Base-by-base conservation (phyloP, 2,329 filamentous ascomycete species). In the Colletotrichum orbiculare region DNA sequence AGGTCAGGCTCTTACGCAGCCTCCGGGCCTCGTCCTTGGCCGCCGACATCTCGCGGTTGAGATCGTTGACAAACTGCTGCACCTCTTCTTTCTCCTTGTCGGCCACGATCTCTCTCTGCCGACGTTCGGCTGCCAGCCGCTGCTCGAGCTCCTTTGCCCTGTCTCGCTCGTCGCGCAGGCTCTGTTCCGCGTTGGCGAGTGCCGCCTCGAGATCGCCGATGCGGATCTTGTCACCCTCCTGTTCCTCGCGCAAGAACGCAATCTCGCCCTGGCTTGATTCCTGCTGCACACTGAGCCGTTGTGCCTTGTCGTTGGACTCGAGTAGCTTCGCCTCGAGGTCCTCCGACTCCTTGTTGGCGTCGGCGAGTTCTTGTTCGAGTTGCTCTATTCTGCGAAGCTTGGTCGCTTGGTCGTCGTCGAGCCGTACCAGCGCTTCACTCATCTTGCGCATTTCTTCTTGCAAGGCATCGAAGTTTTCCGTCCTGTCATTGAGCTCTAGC, bases 181-280 rank as follows among this genome's bases (percentile, higher is more conserved):
- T 87, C 72, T 93, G 88, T 75, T 96, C 91, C n/a, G 89, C 86
- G 61, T 88, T 91, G 71, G 92, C 91, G 42, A 97, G 81, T 12
- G 90, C 89, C 8, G 93, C 92, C 74, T 98, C 94, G 8, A 98
- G 83, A 73, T 98, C 94, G 42, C 95, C 93, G 72, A 99, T 98
- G 78, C 94, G 94, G 75, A 99, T 97, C 84, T 99, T 99, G 82
- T 99, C 96, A 15, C 87, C 88, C 78, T 99, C 96, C 77, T 99
- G 96, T 80, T 99, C 96, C 75, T 99, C 96, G 2, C 96, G 90
- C 54, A 99, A 78, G 84, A 99, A 99, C 1, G 92, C 90, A 77
- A 98, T 96, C 77, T 99, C 96, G 64, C 91, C 91, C 72, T 97
- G 95, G 61, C 91, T 91, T 6, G 93, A 97, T 78, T 99, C 96